A percentile compares a stretch with the other conserved stretches of the same genome.
Evolutionary conservation across 106 monocot species (phyloP).

Genomic region (Alisma plantagoaquatica): DNA sequence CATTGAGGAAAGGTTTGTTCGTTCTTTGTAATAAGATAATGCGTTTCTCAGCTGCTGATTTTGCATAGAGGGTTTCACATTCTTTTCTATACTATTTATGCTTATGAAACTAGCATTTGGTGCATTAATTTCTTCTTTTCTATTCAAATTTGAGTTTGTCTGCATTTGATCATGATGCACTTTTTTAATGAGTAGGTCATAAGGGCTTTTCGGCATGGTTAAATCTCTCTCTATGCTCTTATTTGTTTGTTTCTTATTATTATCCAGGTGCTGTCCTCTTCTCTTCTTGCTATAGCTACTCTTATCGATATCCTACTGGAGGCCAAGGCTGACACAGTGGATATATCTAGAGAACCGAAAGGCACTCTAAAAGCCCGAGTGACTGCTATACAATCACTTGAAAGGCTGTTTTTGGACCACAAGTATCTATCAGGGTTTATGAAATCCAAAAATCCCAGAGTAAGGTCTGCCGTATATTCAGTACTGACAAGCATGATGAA

Average conservation of each 20-base stretch:
- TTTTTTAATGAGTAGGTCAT: not conserved
- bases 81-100: too few species aligned
- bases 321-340: slow-evolving; percentile 28
- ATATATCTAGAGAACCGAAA: slow-evolving; percentile 24
- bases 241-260: not conserved
- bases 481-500: slow-evolving; percentile 56
- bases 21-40: too few species aligned
- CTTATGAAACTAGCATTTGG: too few species aligned
- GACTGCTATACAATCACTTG: slow-evolving; percentile 37
- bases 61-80: too few species aligned
- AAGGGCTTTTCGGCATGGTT: not conserved
- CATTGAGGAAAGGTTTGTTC: too few species aligned
- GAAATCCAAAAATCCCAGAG: slow-evolving; percentile 51
- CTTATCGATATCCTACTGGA: slow-evolving; percentile 69
- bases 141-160: too few species aligned
- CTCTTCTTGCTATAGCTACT: slow-evolving; percentile 66
- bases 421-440: slow-evolving; percentile 68
- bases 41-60: too few species aligned
- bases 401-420: slow-evolving; percentile 51
- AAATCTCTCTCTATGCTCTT: not conserved
- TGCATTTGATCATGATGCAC: too few species aligned
- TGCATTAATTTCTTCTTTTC: too few species aligned
- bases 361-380: slow-evolving; percentile 36
- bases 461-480: slow-evolving; percentile 82
- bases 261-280: slow-evolving; percentile 74